phyloP scores from a whole-genome alignment of 305 asterid species.

The Fraxinus sp. region DNA sequence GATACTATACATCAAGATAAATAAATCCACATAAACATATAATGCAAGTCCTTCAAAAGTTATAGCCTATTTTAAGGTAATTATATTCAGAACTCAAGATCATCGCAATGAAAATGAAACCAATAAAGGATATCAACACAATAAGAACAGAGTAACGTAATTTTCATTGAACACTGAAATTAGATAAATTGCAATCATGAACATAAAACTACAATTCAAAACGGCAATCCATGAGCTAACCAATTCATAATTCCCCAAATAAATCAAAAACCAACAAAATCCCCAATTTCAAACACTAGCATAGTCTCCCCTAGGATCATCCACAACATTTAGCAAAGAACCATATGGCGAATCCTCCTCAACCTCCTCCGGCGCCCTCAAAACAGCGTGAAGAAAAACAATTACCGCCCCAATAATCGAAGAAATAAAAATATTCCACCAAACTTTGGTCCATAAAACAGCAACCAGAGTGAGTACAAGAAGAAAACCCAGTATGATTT shows the following conservation, averaged over 20 bases:
- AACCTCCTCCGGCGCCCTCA: constrained; percentile 79
- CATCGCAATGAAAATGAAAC: not conserved
- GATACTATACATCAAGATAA: not conserved
- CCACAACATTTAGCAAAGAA: constrained; percentile 64
- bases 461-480: constrained; percentile 47
- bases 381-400: constrained; percentile 54
- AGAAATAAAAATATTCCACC: constrained; percentile 58
- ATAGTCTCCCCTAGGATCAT: constrained; percentile 69
- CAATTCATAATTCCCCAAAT: too few species aligned
- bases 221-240: not conserved
- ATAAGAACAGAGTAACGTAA: not conserved
- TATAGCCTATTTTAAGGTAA: not conserved
- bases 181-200: not conserved
- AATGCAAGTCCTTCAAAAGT: not conserved
- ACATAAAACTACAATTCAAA: not conserved
- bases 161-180: not conserved
- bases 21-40: not conserved
- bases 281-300: constrained; percentile 49
- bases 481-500: constrained; percentile 45
- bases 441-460: constrained; percentile 56
- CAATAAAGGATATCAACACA: not conserved
- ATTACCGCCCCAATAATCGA: constrained; percentile 49
- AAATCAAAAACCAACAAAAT: not conserved
- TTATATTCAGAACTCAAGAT: not conserved
- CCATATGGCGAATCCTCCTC: constrained; percentile 81